A percentile compares a stretch with the other conserved stretches of the same genome.
Evolutionary conservation across 1,284 basidiomycete species (phyloP).

Genomic region (Ceratobasidium papillatum): DNA sequence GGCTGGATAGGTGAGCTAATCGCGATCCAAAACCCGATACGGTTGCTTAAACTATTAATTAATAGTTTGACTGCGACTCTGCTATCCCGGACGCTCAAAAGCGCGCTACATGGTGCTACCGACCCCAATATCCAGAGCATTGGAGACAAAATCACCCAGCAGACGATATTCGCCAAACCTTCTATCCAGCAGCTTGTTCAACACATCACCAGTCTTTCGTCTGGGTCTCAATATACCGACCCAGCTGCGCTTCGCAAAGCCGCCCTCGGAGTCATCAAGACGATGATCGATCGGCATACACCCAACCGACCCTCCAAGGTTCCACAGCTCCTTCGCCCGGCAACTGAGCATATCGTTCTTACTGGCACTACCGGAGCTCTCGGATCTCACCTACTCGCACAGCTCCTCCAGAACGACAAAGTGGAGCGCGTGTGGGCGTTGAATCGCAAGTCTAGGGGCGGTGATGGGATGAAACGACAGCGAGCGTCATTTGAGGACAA

Average conservation of each 20-base stretch:
- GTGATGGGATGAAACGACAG: conserved; percentile 24
- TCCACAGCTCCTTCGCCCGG: neutral
- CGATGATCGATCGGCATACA: neutral
- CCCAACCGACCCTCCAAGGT: neutral
- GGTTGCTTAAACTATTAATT: neutral
- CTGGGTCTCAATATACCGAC: neutral
- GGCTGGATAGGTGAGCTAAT: conserved; percentile 29
- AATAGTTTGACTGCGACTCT: conserved; percentile 9
- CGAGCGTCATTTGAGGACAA: conserved; percentile 33
- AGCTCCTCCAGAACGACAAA: conserved; percentile 44
- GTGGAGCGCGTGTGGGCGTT: conserved; percentile 41
- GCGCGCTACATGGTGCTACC: neutral
- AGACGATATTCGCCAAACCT: conserved; percentile 19
- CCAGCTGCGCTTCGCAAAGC: neutral
- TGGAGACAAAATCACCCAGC: conserved; percentile 4
- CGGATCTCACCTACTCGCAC: conserved; percentile 49
- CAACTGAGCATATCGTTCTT: conserved; percentile 48
- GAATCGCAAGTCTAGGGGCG: conserved; percentile 23
- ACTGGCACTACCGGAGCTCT: conserved; percentile 54
- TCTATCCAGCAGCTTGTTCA: neutral
- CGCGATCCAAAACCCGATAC: too few species aligned
- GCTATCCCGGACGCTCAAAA: conserved; percentile 3
- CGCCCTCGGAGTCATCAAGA: neutral
- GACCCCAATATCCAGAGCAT: neutral
- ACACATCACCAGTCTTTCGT: neutral